phyloP scores from a whole-genome alignment of 2,329 filamentous ascomycete genomes.

The Aspergillus terreus region DNA sequence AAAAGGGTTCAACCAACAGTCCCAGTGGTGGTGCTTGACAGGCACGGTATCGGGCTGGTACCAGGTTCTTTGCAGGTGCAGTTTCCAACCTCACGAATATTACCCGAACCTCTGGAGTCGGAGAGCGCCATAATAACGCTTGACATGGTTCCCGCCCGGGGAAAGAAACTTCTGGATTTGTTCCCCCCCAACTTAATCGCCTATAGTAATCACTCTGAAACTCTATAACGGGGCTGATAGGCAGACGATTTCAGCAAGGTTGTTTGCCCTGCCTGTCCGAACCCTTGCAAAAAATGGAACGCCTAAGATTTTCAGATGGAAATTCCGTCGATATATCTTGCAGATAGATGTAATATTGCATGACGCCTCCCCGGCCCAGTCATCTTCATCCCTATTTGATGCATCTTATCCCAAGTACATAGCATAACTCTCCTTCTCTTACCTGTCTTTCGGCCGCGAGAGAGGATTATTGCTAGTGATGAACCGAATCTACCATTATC shows the following conservation, averaged over 20 bases:
- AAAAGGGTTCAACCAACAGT: not conserved
- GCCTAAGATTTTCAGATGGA: not conserved
- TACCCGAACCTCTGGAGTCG: constrained; percentile 5
- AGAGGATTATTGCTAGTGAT: not conserved
- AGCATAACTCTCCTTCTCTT: too few species aligned
- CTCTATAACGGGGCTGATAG: too few species aligned
- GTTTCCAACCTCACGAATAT: not conserved
- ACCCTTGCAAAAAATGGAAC: too few species aligned
- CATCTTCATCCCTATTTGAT: too few species aligned
- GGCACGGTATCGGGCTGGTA: not conserved
- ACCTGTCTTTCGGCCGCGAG: not conserved
- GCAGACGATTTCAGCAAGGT: too few species aligned
- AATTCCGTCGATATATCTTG: not conserved
- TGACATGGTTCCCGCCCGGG: constrained; percentile 2
- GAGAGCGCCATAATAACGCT: constrained; percentile 1
- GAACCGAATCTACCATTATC: not conserved
- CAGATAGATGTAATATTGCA: too few species aligned
- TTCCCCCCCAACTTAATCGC: not conserved
- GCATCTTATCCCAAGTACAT: too few species aligned
- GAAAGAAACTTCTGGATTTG: constrained; percentile 2
- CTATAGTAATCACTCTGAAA: not conserved
- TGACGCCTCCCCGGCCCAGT: too few species aligned
- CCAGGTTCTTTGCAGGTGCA: not conserved
- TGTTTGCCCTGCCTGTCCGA: too few species aligned
- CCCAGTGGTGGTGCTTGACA: not conserved